These are phyloP conservation scores for Polytrichum formosum DNA, from an alignment of 225 moss, liverwort and hornwort genomes.

Conservation along the genomic window DNA sequence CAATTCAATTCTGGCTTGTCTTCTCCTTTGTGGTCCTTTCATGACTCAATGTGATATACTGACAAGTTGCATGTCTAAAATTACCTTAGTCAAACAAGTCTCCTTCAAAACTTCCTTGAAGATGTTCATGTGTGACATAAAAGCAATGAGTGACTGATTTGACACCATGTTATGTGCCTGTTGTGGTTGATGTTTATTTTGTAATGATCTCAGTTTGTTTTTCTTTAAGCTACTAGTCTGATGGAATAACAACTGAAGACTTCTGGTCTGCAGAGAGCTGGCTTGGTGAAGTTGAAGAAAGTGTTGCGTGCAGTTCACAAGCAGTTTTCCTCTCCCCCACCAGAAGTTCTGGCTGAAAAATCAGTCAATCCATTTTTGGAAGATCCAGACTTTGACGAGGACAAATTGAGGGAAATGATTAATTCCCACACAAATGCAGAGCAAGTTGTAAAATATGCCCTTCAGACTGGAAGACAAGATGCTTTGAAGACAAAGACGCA, in stretches of 20 bases:
- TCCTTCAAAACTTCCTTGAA: too few relatives aligned
- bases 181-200: too few relatives aligned
- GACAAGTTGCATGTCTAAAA: too few relatives aligned
- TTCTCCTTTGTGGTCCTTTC: too few relatives aligned
- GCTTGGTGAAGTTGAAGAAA: slow-evolving; percentile 84
- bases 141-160: too few relatives aligned
- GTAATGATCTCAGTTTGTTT: too few relatives aligned
- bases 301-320: slow-evolving; percentile 89
- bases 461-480: slow-evolving; percentile 42
- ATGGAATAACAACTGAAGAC: slow-evolving; percentile 8
- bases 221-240: neutral
- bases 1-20: too few relatives aligned
- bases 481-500: slow-evolving; percentile 17
- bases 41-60: too few relatives aligned
- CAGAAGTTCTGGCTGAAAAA: slow-evolving; percentile 56
- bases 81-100: too few relatives aligned
- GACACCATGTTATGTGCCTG: too few relatives aligned
- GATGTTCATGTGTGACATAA: too few relatives aligned
- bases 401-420: slow-evolving; percentile 55
- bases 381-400: slow-evolving; percentile 83
- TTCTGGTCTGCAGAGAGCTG: slow-evolving; percentile 64
- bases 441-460: slow-evolving; percentile 51
- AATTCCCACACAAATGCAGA: slow-evolving; percentile 42
- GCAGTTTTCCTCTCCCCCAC: slow-evolving; percentile 83
- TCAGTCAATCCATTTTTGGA: slow-evolving; percentile 80